Evolutionary conservation across 2,329 filamentous ascomycete species (phyloP), one percentile per base, ranked within the genome.

Genomic region (Lecanosticta acicola): DNA sequence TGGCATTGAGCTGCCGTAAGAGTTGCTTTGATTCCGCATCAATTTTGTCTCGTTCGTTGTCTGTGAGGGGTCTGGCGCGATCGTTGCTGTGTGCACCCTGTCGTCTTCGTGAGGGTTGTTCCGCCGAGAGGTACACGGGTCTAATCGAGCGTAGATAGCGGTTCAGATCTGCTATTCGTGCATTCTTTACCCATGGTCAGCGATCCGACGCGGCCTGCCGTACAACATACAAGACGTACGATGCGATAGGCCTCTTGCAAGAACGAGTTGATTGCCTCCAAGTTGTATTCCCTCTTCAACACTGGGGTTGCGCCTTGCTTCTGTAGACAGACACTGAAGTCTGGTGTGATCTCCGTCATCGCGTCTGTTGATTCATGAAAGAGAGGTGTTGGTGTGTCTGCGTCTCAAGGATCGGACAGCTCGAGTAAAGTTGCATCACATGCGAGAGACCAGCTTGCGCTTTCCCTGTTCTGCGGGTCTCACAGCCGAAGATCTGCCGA

Each of bases 161-260:
- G 58, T 88, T 83, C 29, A 98, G 80, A 41, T 84, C 87, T 50
- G 79, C 71, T 50, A 97, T 94, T 64, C 94, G 88, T 5, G 82
- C 78, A 64, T 94, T 93, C 89, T 94, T 61, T 14, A 35, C 7
- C 47, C 20, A 11, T 59, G 48, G 61, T 60, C 54, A 65, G 59
- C 38, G 41, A 21, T 34, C 24, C 32, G 19, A 32, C 41, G 42
- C 43, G 38, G 36, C 26, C 46, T 41, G 54, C 50, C 54, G n/a
- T n/a, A n/a, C 57, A 52, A 41, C 77, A 61, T 33, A n/a, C 19
- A 32, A 33, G 10, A 18, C 59, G 9, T 72, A 94, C 90, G 67
- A 97, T 96, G 64, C 85, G 81, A 69, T 94, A 93, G 43, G 93
- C 93, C 69, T 97, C 91, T 63, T 91, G 89, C 26, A 97, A 73